Conservation (phyloP, 2,329 filamentous ascomycete species). For the Botrytis porri region DNA sequence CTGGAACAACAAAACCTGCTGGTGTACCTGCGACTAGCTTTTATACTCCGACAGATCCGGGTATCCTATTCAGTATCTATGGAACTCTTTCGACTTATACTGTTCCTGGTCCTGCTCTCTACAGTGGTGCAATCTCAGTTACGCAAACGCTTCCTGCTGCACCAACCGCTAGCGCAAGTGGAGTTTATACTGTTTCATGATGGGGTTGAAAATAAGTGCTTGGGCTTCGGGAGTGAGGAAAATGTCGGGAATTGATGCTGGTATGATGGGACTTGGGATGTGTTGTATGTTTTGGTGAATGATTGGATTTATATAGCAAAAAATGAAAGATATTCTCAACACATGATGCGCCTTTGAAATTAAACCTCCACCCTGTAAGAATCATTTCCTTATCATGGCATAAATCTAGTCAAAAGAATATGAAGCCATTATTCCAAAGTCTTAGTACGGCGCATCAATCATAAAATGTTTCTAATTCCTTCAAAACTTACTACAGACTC, state of each 20-base stretch:
- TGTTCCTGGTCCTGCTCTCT: conserved; percentile 40
- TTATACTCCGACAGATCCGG: conserved; percentile 43
- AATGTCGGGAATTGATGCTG: no score
- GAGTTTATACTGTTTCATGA: conserved; percentile 24
- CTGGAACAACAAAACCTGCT: conserved; percentile 40
- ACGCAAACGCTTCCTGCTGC: conserved; percentile 27
- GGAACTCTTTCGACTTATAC: conserved; percentile 35
- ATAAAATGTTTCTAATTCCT: background rate
- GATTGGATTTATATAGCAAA: background rate
- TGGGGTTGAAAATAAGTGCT: background rate
- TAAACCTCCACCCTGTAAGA: background rate
- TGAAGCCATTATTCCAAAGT: background rate
- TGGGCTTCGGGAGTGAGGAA: background rate
- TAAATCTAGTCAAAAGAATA: background rate
- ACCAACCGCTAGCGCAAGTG: conserved; percentile 28
- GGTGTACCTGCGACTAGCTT: conserved; percentile 42
- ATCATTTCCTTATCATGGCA: background rate
- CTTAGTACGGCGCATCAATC: background rate
- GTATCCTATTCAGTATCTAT: conserved; percentile 44
- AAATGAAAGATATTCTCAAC: background rate
- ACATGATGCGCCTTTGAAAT: background rate
- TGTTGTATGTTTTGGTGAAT: background rate
- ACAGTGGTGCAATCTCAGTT: conserved; percentile 26
- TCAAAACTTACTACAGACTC: background rate
- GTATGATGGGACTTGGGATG: background rate